phyloP scores from a whole-genome alignment of 139 green algal species.

The Micractinium sp. region DNA sequence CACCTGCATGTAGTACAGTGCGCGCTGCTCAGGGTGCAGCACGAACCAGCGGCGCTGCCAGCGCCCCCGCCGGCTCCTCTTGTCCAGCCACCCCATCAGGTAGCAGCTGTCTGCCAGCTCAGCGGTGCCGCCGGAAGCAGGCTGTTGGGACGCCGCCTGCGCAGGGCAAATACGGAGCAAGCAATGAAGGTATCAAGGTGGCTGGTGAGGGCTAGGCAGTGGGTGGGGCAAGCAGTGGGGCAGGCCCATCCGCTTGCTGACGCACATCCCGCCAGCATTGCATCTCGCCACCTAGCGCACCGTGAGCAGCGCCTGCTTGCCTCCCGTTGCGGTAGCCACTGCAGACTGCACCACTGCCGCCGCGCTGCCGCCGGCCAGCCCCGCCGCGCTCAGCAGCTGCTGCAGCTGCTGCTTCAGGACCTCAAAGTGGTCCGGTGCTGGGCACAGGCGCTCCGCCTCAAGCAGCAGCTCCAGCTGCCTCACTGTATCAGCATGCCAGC shows the following conservation, averaged over 20 bases:
- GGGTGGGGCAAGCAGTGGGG: neutral
- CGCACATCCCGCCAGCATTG: no score
- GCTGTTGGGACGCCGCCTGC: neutral
- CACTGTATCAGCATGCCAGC: neutral
- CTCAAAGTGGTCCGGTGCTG: neutral
- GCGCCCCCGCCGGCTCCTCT: neutral
- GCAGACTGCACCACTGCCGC: neutral
- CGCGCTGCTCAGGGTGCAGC: neutral
- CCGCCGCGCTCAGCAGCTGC: neutral
- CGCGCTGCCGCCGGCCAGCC: neutral
- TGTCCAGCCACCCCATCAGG: constrained; percentile 29
- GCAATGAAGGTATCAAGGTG: neutral
- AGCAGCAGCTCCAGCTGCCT: neutral
- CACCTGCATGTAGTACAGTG: neutral
- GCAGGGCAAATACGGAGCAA: neutral
- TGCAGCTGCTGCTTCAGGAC: neutral
- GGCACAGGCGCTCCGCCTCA: neutral
- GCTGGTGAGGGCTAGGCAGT: neutral
- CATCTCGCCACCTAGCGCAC: neutral
- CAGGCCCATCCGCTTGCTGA: neutral
- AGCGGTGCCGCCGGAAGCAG: neutral
- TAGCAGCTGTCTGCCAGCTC: neutral
- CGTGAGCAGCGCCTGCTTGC: neutral
- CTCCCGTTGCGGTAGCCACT: neutral
- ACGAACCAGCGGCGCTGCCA: constrained; percentile 31